Evolutionary conservation across 78 protist genomes (phyloP).

Genomic region (Dictyostelium capitatum): DNA sequence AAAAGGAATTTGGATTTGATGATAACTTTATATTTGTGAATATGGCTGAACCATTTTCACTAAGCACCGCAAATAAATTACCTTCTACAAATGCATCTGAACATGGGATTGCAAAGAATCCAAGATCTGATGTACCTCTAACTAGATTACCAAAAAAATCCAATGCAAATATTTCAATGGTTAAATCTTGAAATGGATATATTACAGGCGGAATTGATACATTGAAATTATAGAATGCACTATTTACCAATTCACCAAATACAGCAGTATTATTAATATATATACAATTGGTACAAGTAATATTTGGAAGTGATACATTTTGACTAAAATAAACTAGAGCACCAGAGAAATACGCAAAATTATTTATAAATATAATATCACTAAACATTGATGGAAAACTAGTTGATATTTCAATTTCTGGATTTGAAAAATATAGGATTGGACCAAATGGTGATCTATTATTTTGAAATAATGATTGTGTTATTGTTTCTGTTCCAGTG

Average conservation of each 20-base stretch:
- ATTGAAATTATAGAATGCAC: constrained; percentile 20
- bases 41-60: constrained; percentile 6
- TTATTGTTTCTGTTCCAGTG: constrained; percentile 12
- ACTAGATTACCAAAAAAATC: constrained; percentile 48
- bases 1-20: constrained; percentile 1
- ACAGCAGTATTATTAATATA: constrained; percentile 35
- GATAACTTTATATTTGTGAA: constrained; percentile 22
- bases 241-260: constrained; percentile 25
- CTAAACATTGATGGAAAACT: not conserved
- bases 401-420: not conserved
- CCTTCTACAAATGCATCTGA: constrained; percentile 40
- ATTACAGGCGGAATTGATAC: constrained; percentile 14
- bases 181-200: constrained; percentile 41
- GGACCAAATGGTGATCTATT: constrained; percentile 53
- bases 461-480: not conserved
- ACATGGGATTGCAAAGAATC: constrained; percentile 57
- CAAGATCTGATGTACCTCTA: constrained; percentile 42
- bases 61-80: constrained; percentile 12
- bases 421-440: constrained; percentile 25
- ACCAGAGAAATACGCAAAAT: constrained; percentile 20
- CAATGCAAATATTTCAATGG: constrained; percentile 10
- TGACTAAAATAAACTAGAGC: constrained; percentile 38
- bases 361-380: not conserved
- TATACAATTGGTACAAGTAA: constrained; percentile 1
- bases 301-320: constrained; percentile 26